Evolutionary conservation across 2,329 filamentous ascomycete genomes (phyloP).

Genomic region (Sclerotinia nivalis): DNA sequence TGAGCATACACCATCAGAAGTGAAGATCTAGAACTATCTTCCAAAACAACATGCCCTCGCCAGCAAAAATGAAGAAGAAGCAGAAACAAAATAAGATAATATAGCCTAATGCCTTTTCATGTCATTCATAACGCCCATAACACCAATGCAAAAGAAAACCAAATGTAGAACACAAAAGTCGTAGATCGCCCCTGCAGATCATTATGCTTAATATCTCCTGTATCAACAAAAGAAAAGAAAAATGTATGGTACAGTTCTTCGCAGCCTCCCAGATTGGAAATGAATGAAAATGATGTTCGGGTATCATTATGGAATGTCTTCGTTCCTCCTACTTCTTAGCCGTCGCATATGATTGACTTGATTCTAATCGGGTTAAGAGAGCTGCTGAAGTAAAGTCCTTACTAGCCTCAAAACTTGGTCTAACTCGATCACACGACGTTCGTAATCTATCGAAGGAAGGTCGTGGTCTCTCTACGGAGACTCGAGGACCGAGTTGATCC

Average conservation of each 20-base stretch:
- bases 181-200: conserved; percentile 55
- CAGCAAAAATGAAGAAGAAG: conserved; percentile 9
- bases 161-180: conserved; percentile 38
- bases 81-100: conserved; percentile 18
- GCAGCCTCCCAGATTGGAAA: conserved; percentile 20
- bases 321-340: conserved; percentile 34
- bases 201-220: conserved; percentile 45
- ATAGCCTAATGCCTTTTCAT: conserved; percentile 23
- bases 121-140: conserved; percentile 32
- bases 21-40: conserved; percentile 27
- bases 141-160: conserved; percentile 36
- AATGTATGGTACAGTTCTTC: conserved; percentile 40
- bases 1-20: conserved; percentile 24
- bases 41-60: conserved; percentile 11
- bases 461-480: conserved; percentile 59
- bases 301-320: conserved; percentile 17
- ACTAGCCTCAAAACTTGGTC: conserved; percentile 82
- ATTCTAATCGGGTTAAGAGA: conserved; percentile 81
- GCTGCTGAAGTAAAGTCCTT: conserved; percentile 91
- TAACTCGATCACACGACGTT: conserved; percentile 81
- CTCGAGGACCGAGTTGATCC: conserved; percentile 45
- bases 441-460: conserved; percentile 88
- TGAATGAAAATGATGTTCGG: conserved; percentile 28
- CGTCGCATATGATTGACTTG: conserved; percentile 50
- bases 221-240: conserved; percentile 42